phyloP scores from a whole-genome alignment of 345 rosid genomes.

The Luvunga scandens region DNA sequence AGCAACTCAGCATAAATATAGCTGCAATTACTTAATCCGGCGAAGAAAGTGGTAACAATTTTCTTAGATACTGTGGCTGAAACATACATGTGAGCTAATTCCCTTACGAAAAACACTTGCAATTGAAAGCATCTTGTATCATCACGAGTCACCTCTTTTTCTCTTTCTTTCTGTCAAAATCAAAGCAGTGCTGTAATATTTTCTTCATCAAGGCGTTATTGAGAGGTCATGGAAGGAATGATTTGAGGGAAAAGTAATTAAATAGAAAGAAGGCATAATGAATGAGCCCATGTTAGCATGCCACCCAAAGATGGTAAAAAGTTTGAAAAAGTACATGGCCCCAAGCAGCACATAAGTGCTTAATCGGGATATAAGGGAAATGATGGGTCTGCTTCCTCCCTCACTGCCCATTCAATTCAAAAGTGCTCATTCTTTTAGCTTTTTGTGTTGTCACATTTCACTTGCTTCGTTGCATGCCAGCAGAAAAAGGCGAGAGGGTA shows the following conservation, averaged over 20 bases:
- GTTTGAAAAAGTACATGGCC: conserved; percentile 36
- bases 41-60: background rate
- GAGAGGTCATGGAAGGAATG: conserved; percentile 14
- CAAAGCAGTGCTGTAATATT: background rate
- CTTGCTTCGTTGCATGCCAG: conserved; percentile 19
- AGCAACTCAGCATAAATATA: too few relatives aligned
- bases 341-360: conserved; percentile 20
- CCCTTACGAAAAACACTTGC: background rate
- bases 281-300: conserved; percentile 50
- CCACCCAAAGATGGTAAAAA: conserved; percentile 40
- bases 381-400: background rate
- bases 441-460: conserved; percentile 24
- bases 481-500: conserved; percentile 6
- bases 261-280: conserved; percentile 14
- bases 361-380: conserved; percentile 9
- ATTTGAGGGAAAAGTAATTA: background rate
- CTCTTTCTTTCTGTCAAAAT: background rate
- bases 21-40: background rate
- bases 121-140: background rate
- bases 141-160: background rate
- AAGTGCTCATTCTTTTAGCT: conserved; percentile 7
- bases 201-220: conserved; percentile 17
- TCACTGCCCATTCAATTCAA: conserved; percentile 1
- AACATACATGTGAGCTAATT: background rate
- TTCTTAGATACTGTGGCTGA: background rate